Conservation (phyloP, 257 asterid species). For the Solanum clarkiae region DNA sequence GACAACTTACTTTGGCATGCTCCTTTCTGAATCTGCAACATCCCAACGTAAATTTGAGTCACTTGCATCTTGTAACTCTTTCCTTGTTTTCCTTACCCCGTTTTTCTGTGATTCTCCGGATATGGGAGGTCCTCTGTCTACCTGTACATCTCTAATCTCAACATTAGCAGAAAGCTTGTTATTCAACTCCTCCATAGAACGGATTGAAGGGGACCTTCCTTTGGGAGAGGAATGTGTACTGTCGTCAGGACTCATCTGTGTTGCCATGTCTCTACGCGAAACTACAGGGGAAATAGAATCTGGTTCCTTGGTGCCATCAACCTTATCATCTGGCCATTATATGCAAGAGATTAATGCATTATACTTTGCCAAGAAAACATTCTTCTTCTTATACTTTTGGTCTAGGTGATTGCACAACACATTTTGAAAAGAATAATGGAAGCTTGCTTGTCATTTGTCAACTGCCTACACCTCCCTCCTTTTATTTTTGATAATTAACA, state of each 20-base stretch:
- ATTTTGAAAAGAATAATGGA: not conserved
- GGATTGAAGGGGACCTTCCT: conserved; percentile 33
- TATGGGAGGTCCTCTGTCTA: conserved; percentile 3
- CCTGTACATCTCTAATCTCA: conserved; percentile 23
- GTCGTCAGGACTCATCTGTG: conserved; percentile 82
- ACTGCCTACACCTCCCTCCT: not conserved
- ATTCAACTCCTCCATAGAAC: conserved; percentile 8
- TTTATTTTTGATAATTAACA: not conserved
- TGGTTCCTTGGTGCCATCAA: not conserved
- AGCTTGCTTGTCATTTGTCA: not conserved
- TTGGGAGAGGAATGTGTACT: conserved; percentile 54
- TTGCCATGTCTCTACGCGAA: conserved; percentile 72
- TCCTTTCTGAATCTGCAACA: not conserved
- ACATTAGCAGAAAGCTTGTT: conserved; percentile 16
- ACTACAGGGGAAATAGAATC: conserved; percentile 5
- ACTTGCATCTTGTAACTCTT: not conserved
- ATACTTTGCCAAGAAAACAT: not conserved
- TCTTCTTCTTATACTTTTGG: not conserved
- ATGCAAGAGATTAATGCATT: not conserved
- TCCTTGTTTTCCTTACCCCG: not conserved
- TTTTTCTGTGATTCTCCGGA: not conserved
- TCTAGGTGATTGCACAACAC: not conserved
- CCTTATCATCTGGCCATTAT: not conserved
- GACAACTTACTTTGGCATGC: not conserved
- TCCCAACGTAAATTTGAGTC: not conserved